Evolutionary conservation across 768 basidiomycete species (phyloP), one percentile per base, ranked within the genome.

Genomic region (Peribolospora kevripleyi): DNA sequence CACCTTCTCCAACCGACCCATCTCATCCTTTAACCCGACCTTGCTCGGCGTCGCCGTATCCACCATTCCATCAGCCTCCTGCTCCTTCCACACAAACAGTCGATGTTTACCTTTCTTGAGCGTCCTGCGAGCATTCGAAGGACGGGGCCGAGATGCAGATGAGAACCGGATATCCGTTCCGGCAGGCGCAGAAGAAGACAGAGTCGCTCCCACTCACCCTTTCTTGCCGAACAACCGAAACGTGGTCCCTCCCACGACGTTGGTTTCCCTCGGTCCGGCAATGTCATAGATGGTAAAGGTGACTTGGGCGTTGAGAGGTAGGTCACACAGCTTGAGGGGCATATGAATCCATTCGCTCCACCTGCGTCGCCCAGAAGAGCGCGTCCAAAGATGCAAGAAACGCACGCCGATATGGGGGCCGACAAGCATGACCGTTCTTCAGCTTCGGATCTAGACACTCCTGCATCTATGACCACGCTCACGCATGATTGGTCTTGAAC

Each of bases 281-380:
- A 88, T 88, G 64, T 97, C 90, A 84, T 87, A 95, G 6, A 95
- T 81, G 0, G 93, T 97, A 63, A 97, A 82, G 0, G 83, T 81
- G 52, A 98, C 74, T 62, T 93, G 88, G 1, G 87, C 79, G 65
- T 72, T 81, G 50, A 86, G 68, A 0, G 87, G 86, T n/a, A 98
- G 72, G 64, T 93, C 88, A 58, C 87, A 86, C 61, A 91, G 93
- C 39, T 80, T 79, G 63, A 93, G 84, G 0, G 91, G 91, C 8
- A 97, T 70, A 0, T 82, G 80, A 46, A 98, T 78, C 77, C 81
- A 83, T 71, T 97, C 87, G 64, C 95, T 95, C 91, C 91, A 98
- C 39, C 82, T 86, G 60, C 25, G 56, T 37, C 38, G n/a, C 40
- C 37, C 45, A 50, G 39, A 39, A 9, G 50, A 3, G 4, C 37